phyloP scores from a whole-genome alignment of 805 yeast species.

The Ogataea polymorpha region DNA sequence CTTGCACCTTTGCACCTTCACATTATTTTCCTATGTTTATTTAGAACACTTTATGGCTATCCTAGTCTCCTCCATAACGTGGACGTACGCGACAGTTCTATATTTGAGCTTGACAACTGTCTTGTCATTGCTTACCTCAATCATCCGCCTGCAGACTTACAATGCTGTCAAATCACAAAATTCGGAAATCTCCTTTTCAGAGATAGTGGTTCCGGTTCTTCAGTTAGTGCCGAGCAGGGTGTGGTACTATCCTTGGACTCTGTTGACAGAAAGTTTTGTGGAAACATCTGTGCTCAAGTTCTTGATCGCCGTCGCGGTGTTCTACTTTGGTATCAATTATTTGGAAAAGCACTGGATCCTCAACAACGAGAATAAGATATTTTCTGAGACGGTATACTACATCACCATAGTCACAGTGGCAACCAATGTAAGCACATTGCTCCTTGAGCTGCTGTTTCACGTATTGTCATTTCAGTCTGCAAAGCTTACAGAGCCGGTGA shows the following conservation, averaged over 20 bases:
- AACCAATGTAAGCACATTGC: slow-evolving; percentile 53
- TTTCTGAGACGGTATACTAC: slow-evolving; percentile 46
- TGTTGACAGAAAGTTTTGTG: slow-evolving; percentile 60
- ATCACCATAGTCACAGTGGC: slow-evolving; percentile 50
- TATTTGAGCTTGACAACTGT: slow-evolving; percentile 38
- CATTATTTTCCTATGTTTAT: too few species aligned
- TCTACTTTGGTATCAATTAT: slow-evolving; percentile 42
- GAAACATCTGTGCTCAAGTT: slow-evolving; percentile 51
- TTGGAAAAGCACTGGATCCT: slow-evolving; percentile 49
- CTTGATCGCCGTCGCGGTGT: slow-evolving; percentile 35
- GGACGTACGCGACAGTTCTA: slow-evolving; percentile 48
- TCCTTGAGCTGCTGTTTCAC: slow-evolving; percentile 29
- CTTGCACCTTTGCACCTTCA: too few species aligned
- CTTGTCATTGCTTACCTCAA: slow-evolving; percentile 40
- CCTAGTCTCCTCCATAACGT: not conserved
- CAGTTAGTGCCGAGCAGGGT: slow-evolving; percentile 63
- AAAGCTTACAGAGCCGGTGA: slow-evolving; percentile 43
- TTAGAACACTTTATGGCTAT: not conserved
- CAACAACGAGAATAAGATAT: slow-evolving; percentile 14
- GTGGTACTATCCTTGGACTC: slow-evolving; percentile 60
- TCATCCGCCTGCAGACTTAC: slow-evolving; percentile 39
- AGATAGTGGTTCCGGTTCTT: slow-evolving; percentile 46
- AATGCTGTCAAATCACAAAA: slow-evolving; percentile 20
- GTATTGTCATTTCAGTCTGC: slow-evolving; percentile 37
- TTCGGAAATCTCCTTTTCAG: slow-evolving; percentile 33